A percentile compares a stretch with the other conserved stretches of the same genome.
Evolutionary conservation across 2,329 filamentous ascomycete species (phyloP).

Genomic region (Acephala macrosclerotiorum): DNA sequence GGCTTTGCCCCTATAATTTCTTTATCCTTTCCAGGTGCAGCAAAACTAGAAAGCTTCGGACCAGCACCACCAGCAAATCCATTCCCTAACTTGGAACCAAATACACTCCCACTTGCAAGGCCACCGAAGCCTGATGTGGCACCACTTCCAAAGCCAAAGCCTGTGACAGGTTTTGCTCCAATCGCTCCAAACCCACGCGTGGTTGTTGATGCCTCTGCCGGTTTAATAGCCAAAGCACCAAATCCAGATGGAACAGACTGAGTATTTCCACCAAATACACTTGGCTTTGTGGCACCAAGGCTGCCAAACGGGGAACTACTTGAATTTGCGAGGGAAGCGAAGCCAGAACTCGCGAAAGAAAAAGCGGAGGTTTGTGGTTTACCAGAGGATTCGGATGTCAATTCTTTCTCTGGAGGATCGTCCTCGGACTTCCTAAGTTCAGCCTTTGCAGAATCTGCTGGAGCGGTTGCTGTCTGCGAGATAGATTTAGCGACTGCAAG

Average conservation of each 20-base stretch:
- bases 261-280: constrained; percentile 54
- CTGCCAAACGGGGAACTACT: constrained; percentile 69
- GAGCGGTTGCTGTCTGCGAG: constrained; percentile 20
- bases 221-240: constrained; percentile 49
- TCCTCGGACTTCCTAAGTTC: constrained; percentile 16
- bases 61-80: constrained; percentile 49
- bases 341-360: constrained; percentile 73
- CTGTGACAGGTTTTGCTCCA: constrained; percentile 43
- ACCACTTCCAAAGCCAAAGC: constrained; percentile 45
- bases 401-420: constrained; percentile 20
- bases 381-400: constrained; percentile 29
- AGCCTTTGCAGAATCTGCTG: constrained; percentile 8
- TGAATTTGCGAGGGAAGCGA: constrained; percentile 70
- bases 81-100: constrained; percentile 50
- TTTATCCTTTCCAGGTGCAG: constrained; percentile 61
- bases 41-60: constrained; percentile 71
- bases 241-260: constrained; percentile 53
- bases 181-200: constrained; percentile 52
- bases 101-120: constrained; percentile 49
- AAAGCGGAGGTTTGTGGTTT: constrained; percentile 59
- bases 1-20: constrained; percentile 62
- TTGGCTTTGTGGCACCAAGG: constrained; percentile 57
- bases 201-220: constrained; percentile 39
- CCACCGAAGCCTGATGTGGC: constrained; percentile 42
- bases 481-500: constrained; percentile 19